Base-by-base conservation (phyloP, 2,329 filamentous ascomycete genomes). In the Ophiostoma quercus region DNA sequence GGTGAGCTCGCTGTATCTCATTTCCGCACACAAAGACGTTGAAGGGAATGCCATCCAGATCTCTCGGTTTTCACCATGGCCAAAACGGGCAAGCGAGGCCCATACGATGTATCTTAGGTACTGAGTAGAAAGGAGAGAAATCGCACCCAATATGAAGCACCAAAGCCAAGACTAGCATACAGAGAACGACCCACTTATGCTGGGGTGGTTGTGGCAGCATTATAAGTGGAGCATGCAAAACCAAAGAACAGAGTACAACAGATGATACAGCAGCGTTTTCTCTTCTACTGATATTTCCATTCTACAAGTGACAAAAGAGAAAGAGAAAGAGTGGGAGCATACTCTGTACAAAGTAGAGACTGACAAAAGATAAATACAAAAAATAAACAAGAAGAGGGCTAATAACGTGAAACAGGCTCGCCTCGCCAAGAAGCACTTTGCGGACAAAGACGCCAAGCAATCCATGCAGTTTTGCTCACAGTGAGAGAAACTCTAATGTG, bases 401-500 rank as follows among this genome's bases (percentile, higher is more conserved):
- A 62, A 62, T 62, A 32, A 19, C 3, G 1, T 32, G 22, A 62
- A 60, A 60, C 54, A 32, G 54, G 11, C 54, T 5, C 12, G 5
- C 14, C 25, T 14, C 51, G 8, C 51, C 25, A 14, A 32, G 57
- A 62, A 62, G 25, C 14, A 57, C 25, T 29, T 16, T 2, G 4
- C 34, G 9, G 34, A 19, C 22, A 39, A 29, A 65, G 34, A 65
- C 14, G 62, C 62, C 9, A 65, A 65, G 34, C 16, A 14, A 32
- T 32, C 12, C 51, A 25, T 57, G 51, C 39, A 22, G 19, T 37
- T 19, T 37, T 65, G 16, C 34, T 65, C 62, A 65, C 62, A 65
- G 62, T 65, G 62, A 65, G 62, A 12, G 22, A 65, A 65, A 65
- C 62, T 65, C n/a, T 65, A 65, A 65, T 65, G 19, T 65, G 16